These are phyloP conservation scores for Hansenula sp. DNA, from an alignment of 1,139 yeast genomes.

Conservation along the genomic window DNA sequence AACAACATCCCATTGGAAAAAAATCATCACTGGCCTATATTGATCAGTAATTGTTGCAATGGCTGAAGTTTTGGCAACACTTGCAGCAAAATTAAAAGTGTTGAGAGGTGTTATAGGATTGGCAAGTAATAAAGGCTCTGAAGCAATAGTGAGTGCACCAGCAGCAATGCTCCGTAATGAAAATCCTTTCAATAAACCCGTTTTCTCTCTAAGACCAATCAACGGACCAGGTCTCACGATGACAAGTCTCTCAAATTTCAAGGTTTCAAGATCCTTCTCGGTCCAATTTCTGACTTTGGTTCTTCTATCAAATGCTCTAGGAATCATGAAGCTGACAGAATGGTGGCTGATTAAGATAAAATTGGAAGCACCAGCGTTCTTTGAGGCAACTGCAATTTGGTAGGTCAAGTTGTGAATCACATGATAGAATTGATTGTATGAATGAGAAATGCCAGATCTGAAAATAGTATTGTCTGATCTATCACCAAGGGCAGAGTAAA, in stretches of 20 bases:
- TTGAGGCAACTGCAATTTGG: conserved; percentile 11
- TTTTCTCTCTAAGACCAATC: conserved; percentile 11
- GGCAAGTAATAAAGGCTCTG: conserved; percentile 5
- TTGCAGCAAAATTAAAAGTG: conserved; percentile 9
- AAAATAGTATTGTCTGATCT: conserved; percentile 4
- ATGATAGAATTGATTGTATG: conserved; percentile 5
- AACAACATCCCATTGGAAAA: not conserved
- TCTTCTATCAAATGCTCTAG: conserved; percentile 5
- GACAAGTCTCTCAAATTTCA: conserved; percentile 7
- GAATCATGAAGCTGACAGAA: conserved; percentile 5
- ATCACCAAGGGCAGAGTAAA: conserved; percentile 12
- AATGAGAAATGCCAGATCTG: not conserved
- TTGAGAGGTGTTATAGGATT: conserved; percentile 4
- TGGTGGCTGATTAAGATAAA: conserved; percentile 8
- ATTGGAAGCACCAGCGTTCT: conserved; percentile 5
- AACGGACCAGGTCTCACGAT: conserved; percentile 16
- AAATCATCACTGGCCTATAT: not conserved
- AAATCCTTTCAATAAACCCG: conserved; percentile 7
- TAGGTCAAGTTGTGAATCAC: conserved; percentile 9
- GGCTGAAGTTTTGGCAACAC: conserved; percentile 14
- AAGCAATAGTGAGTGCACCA: not conserved
- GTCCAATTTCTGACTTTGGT: conserved; percentile 8
- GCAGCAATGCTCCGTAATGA: conserved; percentile 5
- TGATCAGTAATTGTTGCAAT: not conserved
- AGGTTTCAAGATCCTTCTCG: conserved; percentile 8